Conservation (phyloP, 257 asterid species). For the Solanum etuberosum region DNA sequence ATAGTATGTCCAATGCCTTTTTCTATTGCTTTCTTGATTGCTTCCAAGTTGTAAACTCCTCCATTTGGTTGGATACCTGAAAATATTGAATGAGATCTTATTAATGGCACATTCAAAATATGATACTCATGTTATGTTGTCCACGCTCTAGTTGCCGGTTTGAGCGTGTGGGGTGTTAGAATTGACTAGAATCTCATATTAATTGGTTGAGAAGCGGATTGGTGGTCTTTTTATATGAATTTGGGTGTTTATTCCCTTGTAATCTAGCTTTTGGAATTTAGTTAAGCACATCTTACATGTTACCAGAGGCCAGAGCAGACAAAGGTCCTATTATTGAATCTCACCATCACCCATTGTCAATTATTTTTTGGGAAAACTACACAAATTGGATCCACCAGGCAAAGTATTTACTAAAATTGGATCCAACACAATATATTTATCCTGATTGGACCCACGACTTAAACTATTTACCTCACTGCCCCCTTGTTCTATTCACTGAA, state of each 20-base stretch:
- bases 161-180: background rate
- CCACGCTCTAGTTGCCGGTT: background rate
- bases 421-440: background rate
- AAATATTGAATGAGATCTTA: background rate
- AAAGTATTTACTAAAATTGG: too few relatives aligned
- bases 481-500: background rate
- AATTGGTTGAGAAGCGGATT: background rate
- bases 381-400: too few relatives aligned
- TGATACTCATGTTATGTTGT: background rate
- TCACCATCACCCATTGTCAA: background rate
- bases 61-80: background rate
- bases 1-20: background rate
- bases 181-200: background rate
- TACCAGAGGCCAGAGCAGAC: background rate
- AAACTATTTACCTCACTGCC: too few relatives aligned
- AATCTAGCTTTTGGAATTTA: background rate
- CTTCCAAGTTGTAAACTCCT: background rate
- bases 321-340: background rate
- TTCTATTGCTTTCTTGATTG: background rate
- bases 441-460: too few relatives aligned
- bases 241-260: background rate
- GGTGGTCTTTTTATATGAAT: background rate
- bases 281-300: background rate
- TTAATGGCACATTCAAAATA: background rate
- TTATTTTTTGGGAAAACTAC: too few relatives aligned